Percentiles rank a stretch among this genome's conserved stretches.
phyloP scores from a whole-genome alignment of 2,329 filamentous ascomycete species.

The Penicillium hordei region DNA sequence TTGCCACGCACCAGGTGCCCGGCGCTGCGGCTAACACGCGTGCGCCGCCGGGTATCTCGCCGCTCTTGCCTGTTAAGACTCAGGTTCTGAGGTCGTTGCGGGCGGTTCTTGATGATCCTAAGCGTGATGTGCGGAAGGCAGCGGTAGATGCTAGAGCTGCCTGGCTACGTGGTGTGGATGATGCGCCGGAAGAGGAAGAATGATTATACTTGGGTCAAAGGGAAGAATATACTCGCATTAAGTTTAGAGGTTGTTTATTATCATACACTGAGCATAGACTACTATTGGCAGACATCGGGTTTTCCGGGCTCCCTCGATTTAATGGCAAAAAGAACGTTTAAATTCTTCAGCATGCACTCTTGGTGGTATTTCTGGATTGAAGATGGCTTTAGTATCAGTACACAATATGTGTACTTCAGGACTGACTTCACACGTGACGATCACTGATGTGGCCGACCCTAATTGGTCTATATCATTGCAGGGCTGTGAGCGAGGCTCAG shows the following conservation, averaged over 20 bases:
- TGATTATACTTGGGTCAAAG: constrained; percentile 15
- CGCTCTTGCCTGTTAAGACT: constrained; percentile 57
- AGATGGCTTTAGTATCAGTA: not conserved
- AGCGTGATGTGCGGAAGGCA: constrained; percentile 61
- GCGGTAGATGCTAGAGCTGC: constrained; percentile 62
- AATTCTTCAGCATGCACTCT: not conserved
- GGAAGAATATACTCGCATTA: not conserved
- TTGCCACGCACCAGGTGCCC: constrained; percentile 31
- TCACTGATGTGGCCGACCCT: not conserved
- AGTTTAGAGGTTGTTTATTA: not conserved
- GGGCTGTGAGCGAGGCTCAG: not conserved
- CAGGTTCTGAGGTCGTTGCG: constrained; percentile 58
- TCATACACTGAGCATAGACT: not conserved
- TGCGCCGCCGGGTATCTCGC: constrained; percentile 35
- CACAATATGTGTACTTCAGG: not conserved
- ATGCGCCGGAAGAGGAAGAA: constrained; percentile 59
- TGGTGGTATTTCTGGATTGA: not conserved
- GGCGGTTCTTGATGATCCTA: constrained; percentile 60
- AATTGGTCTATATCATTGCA: not conserved
- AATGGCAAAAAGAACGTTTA: not conserved
- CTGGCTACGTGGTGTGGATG: constrained; percentile 59
- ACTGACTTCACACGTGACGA: not conserved
- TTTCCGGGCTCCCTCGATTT: not conserved
- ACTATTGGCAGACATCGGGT: not conserved
- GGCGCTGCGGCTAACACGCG: constrained; percentile 26